Conservation (phyloP, 1,284 basidiomycete species). For the Coniferiporia weirii region DNA sequence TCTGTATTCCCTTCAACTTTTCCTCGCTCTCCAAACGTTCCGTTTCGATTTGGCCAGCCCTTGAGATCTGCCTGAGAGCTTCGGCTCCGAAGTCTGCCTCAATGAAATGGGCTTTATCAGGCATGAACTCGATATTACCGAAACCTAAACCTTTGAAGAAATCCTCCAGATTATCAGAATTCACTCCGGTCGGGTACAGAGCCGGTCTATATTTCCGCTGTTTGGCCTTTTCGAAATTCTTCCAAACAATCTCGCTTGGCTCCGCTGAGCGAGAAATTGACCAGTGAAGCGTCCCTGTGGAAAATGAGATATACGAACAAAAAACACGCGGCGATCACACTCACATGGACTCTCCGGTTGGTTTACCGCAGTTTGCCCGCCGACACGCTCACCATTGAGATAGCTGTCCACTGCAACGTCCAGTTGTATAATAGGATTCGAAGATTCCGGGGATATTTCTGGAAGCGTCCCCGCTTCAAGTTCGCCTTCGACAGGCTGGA, state of each 20-base stretch:
- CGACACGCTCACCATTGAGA: constrained; percentile 29
- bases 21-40: constrained; percentile 3
- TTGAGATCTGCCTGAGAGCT: not conserved
- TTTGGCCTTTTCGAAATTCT: constrained; percentile 29
- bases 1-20: not conserved
- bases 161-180: constrained; percentile 12
- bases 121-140: constrained; percentile 1
- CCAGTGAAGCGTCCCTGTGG: constrained; percentile 55
- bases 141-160: constrained; percentile 13
- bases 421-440: constrained; percentile 39
- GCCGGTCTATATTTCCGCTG: constrained; percentile 39
- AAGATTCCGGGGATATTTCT: constrained; percentile 20
- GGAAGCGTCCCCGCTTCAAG: constrained; percentile 31
- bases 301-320: not conserved
- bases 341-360: constrained; percentile 35
- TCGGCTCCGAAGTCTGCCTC: not conserved
- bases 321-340: constrained; percentile 20
- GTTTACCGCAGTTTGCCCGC: constrained; percentile 33
- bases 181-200: constrained; percentile 41
- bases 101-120: not conserved
- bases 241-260: constrained; percentile 30
- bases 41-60: not conserved
- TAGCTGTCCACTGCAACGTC: constrained; percentile 33
- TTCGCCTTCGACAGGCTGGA: constrained; percentile 47
- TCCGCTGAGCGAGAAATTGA: constrained; percentile 35